A percentile compares a stretch with the other conserved stretches of the same genome.
These are phyloP conservation scores for Fusarium falciforme DNA, from an alignment of 2,329 filamentous ascomycete species.

Conservation along the genomic window DNA sequence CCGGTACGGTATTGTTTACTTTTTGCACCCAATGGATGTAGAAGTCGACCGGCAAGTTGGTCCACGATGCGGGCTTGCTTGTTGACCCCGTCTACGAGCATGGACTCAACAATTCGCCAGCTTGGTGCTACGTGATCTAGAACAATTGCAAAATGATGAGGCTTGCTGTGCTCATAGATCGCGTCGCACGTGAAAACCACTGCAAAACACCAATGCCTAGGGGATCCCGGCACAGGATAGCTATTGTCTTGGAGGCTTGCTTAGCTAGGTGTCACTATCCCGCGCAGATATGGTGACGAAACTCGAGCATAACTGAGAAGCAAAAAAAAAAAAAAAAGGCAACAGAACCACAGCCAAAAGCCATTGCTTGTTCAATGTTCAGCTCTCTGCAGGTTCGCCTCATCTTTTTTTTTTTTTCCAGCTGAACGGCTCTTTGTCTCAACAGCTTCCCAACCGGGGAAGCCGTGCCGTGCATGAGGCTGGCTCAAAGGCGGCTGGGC, in stretches of 20 bases:
- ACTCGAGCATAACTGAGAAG: not conserved
- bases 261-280: not conserved
- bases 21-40: slow-evolving; percentile 18
- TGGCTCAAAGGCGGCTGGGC: slow-evolving; percentile 23
- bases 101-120: not conserved
- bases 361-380: not conserved
- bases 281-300: not conserved
- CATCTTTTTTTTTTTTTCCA: not conserved
- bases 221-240: not conserved
- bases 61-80: slow-evolving; percentile 3
- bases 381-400: slow-evolving; percentile 5
- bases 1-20: slow-evolving; percentile 21
- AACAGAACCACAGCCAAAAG: not conserved
- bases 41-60: slow-evolving; percentile 17
- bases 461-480: slow-evolving; percentile 25
- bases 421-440: slow-evolving; percentile 24
- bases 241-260: not conserved
- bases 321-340: not conserved
- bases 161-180: slow-evolving; percentile 22
- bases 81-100: slow-evolving; percentile 1
- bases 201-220: slow-evolving; percentile 9
- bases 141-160: slow-evolving; percentile 23
- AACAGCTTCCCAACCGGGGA: not conserved
- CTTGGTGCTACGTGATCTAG: slow-evolving; percentile 34
- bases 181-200: slow-evolving; percentile 17